phyloP scores from a whole-genome alignment of 106 monocot genomes.

The Dactylorhiza incarnata region DNA sequence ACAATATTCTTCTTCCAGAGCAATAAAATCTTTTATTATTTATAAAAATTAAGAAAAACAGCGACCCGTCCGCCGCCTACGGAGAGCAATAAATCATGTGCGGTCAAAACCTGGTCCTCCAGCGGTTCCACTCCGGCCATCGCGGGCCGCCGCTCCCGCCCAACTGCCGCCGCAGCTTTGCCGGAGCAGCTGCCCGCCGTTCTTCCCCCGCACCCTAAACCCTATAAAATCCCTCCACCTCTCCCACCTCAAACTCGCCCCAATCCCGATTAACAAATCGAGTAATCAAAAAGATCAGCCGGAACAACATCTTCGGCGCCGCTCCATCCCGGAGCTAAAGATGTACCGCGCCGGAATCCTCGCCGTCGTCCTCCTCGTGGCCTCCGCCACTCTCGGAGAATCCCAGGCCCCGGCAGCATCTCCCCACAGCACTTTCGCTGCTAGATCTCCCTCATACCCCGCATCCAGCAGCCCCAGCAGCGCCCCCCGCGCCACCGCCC shows the following conservation, averaged over 20 bases:
- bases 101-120: too few species aligned
- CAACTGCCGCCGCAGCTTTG: not conserved
- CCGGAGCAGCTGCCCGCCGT: not conserved
- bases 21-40: too few species aligned
- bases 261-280: not conserved
- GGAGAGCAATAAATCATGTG: too few species aligned
- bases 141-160: not conserved
- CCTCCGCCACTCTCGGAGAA: conserved; percentile 4
- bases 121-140: not conserved
- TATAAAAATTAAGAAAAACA: too few species aligned
- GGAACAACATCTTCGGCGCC: not conserved
- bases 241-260: not conserved
- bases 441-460: not conserved
- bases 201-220: not conserved
- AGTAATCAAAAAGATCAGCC: not conserved
- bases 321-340: not conserved
- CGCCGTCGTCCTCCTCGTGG: conserved; percentile 5
- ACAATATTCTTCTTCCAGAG: too few species aligned
- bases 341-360: not conserved
- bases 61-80: too few species aligned
- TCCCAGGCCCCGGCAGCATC: not conserved
- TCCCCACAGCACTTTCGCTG: not conserved
- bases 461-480: too few species aligned
- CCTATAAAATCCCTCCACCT: not conserved
- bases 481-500: not conserved